Evolutionary conservation across 441 rosid species (phyloP), one percentile per base, ranked within the genome.

Genomic region (Monsonia emarginata): DNA sequence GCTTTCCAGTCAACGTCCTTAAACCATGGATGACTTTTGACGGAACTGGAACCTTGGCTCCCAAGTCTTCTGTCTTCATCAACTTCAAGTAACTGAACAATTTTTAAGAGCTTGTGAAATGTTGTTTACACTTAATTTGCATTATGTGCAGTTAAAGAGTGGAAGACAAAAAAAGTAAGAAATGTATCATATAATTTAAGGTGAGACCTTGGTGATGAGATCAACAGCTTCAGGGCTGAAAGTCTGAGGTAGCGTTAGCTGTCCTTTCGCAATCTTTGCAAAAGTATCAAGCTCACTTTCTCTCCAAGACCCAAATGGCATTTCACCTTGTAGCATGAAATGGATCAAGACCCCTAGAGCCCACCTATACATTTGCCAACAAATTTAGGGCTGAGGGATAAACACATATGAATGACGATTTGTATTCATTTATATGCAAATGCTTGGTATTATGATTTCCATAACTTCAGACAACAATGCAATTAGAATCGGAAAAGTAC

Each of bases 281-380:
- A 78, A 81, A 6, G 85, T 84, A 69, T 88, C 96, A 57, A 80
- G 81, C 79, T 94, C 97, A 59, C 83, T 81, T 67, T 84, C 88
- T 82, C 99, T 83, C 95, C 95, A 88, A 6, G 91, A 86, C 30
- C 96, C 96, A 34, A 94, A 94, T 46, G 97, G 91, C 96, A 82
- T 83, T 83, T 90, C 96, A 30, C 91, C 87, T 69, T 77, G 82
- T 59, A 87, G 79, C 89, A 85, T 87, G 83, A 81, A 88, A 78
- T 84, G 87, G 72, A 90, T 81, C 75, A 87, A 80, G 59, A 90
- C 90, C 71, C 97, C 98, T 65, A 88, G 73, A 44, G 98, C 93
- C 97, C 98, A 90, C 97, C 97, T 87, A 70, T 62, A 76, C 24
- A 69, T 68, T 67, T 72, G 5, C n/a, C 38, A 22, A 46, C 71